Evolutionary conservation across 495 filamentous ascomycete species (phyloP), one percentile per base, ranked within the genome.

Genomic region (Extremus antarcticus): DNA sequence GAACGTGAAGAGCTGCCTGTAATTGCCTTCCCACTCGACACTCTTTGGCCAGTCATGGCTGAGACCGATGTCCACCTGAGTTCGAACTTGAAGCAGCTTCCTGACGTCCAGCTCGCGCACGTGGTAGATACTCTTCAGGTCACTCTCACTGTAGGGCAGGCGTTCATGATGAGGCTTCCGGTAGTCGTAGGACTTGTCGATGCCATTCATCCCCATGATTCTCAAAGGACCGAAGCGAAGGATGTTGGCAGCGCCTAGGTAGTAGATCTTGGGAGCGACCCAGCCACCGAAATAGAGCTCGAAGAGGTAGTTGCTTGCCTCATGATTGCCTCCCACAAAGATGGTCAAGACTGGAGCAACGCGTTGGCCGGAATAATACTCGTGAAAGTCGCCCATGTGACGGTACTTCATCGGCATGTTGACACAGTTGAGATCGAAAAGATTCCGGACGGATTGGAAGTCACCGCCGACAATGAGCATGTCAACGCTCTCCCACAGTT

Each of bases 211-310:
- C 0, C 83, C 90, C n/a, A 86, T 85, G 55, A 98, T 94, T 2
- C 92, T 83, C 19, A 97, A 69, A 1, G 84, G 81, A 2, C 90
- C 90, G 47, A 88, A 76, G 16, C 85, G 83, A 4, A 98, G 62
- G 9, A 96, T 82, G 61, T 90, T 94, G 23, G 92, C 87, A 13
- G 90, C 89, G 41, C 92, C 92, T 61, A 97, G 69, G 72, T 94
- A 98, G 73, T 94, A 98, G 50, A 98, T 98, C 51, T 91, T 95
- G 17, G 87, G 90, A 0, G 91, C 91, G 1, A 88, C 92, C 92
- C 92, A 98, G 38, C 92, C 92, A 40, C 92, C 92, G 66, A 97
- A 94, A 72, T 87, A 94, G 2, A 98, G 78, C 65, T 98, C 92
- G 71, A 78, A 89, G 0, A 95, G 67, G 65, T 96, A 77, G 29